These are phyloP conservation scores for Penicillium sp. DNA, from an alignment of 2,329 filamentous ascomycete species.

Conservation along the genomic window DNA sequence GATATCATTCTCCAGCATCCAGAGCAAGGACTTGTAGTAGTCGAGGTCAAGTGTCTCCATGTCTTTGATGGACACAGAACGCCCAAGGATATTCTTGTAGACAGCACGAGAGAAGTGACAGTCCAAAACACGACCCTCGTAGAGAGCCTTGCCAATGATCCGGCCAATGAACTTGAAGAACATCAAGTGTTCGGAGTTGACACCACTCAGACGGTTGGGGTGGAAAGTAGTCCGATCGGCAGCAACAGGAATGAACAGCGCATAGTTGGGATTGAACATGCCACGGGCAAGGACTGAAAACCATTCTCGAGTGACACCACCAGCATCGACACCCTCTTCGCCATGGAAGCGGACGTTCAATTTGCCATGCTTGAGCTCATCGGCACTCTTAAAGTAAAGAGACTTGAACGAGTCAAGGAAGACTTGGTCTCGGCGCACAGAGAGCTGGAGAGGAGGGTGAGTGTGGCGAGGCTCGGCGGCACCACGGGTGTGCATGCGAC, in stretches of 20 bases:
- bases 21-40: conserved; percentile 97
- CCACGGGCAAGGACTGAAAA: conserved; percentile 96
- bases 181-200: conserved; percentile 93
- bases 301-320: conserved; percentile 97
- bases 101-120: conserved; percentile 99
- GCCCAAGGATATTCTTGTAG: conserved; percentile 95
- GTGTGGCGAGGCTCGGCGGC: conserved; percentile 70
- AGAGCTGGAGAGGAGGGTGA: conserved; percentile 77
- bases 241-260: conserved; percentile 92
- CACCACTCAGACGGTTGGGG: conserved; percentile 86
- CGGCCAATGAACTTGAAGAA: conserved; percentile 99
- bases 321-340: conserved; percentile 96
- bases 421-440: conserved; percentile 88
- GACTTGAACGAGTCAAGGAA: conserved; percentile 98
- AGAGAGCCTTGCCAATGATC: conserved; percentile 96
- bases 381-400: conserved; percentile 93
- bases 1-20: conserved; percentile 99
- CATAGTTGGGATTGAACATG: conserved; percentile 99
- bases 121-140: conserved; percentile 91
- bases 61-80: conserved; percentile 94
- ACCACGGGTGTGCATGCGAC: conserved; percentile 78
- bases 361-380: conserved; percentile 99
- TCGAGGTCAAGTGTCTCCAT: conserved; percentile 99
- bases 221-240: conserved; percentile 98
- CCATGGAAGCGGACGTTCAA: conserved; percentile 96